Base-by-base conservation (phyloP, 257 asterid species). In the Solanum etuberosum region DNA sequence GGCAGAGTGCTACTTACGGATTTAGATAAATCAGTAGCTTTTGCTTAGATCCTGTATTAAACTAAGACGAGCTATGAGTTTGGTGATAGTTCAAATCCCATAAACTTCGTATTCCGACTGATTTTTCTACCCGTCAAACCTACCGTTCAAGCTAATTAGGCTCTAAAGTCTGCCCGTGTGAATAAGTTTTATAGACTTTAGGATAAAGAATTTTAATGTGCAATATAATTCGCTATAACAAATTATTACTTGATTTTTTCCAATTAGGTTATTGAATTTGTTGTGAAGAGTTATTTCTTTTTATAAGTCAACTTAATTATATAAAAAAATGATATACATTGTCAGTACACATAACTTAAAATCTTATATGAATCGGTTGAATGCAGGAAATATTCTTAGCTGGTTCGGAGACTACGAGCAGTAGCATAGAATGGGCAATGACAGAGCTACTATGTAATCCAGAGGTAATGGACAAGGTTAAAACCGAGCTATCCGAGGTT, bases 361-460 rank as follows among this genome's bases (percentile, higher is more conserved):
- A 21, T 74, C 2, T 34, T 72, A 3, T 16, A 70, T 16, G 27
- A 78, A 78, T 80, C 1, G 40, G 16, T 46, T 43, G 8, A 29
- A 80, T 80, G 18, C 91, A 94, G 97, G 97, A 95, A 86, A 89
- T 93, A 57, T 95, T 95, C 87, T 65, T 94, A 4, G 98, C 96
- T 12, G 97, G 97, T 27, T 88, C 96, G 72, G 96, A 95, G 80
- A 94, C 97, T 25, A 94, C 96, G 6, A 95, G 94, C 90, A 89
- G 95, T 90, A 88, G 87, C n/a, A 88, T 80, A 9, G 96, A 95
- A 54, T 95, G 98, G 97, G 94, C 94, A 3, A 90, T 95, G 93
- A 92, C 90, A 3, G 98, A 95, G 91, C 94, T 95, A 4, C 93
- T 95, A 9, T 85, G 87, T 80, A 91, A 95, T 82, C 96, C 95